phyloP scores from a whole-genome alignment of 2,329 filamentous ascomycete genomes.

The Fusarium torreyae region DNA sequence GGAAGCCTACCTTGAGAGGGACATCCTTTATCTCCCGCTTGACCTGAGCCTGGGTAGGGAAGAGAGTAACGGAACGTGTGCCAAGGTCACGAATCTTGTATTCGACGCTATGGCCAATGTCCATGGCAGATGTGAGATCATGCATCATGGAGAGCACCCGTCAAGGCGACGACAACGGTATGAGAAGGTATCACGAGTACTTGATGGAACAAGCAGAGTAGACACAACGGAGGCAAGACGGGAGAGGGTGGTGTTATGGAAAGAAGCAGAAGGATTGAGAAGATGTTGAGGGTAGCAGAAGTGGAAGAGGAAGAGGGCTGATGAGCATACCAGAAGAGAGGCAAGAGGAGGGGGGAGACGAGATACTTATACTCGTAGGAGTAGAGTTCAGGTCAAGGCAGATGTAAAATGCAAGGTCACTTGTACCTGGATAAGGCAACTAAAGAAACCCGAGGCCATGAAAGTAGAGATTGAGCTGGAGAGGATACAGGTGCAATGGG shows the following conservation, averaged over 20 bases:
- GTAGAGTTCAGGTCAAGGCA: slow-evolving; percentile 11
- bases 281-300: too few relatives aligned
- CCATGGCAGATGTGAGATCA: slow-evolving; percentile 52
- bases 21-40: slow-evolving; percentile 72
- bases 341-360: slow-evolving; percentile 25
- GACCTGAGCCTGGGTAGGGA: slow-evolving; percentile 73
- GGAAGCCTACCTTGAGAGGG: slow-evolving; percentile 46
- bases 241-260: background rate
- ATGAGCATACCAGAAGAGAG: slow-evolving; percentile 26
- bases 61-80: slow-evolving; percentile 75
- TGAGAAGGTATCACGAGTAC: background rate
- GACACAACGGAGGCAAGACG: background rate
- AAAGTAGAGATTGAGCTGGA: slow-evolving; percentile 3
- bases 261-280: background rate
- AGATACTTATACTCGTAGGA: slow-evolving; percentile 48
- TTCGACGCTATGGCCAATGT: slow-evolving; percentile 60
- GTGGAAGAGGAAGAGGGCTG: slow-evolving; percentile 16
- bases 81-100: slow-evolving; percentile 70
- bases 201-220: background rate
- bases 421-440: slow-evolving; percentile 29
- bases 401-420: slow-evolving; percentile 10
- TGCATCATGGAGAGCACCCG: slow-evolving; percentile 6
- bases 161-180: background rate
- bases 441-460: background rate
- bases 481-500: background rate